Percentiles rank a stretch among this genome's conserved stretches.
Evolutionary conservation across 73 alveolate genomes (phyloP).

Genomic region (Paraurostyla sp.): DNA sequence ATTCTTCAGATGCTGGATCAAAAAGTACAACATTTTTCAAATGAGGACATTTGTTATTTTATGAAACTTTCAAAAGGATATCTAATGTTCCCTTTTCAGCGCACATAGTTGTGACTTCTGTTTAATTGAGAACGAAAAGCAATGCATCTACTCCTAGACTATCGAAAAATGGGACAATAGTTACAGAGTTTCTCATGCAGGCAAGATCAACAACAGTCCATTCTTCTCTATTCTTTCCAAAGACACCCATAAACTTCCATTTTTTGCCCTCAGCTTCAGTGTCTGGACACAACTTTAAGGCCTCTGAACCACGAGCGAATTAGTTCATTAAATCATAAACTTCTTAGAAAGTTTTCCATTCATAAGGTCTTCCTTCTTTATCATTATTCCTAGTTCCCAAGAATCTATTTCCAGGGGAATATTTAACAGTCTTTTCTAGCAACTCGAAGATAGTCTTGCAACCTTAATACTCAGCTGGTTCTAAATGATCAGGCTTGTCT

Average conservation of each 20-base stretch:
- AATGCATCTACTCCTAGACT: constrained; percentile 68
- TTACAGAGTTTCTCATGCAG: constrained; percentile 60
- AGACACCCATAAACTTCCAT: constrained; percentile 88
- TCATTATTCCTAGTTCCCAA: neutral
- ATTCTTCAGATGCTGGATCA: too few relatives aligned
- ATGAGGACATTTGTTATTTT: constrained; percentile 23
- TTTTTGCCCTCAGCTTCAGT: too few relatives aligned
- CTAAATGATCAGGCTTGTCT: neutral
- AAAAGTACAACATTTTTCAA: constrained; percentile 64
- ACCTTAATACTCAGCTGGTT: neutral
- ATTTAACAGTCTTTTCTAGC: neutral
- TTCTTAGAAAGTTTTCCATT: constrained; percentile 72
- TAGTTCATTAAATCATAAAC: constrained; percentile 46
- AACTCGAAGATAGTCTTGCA: neutral
- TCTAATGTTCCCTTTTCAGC: constrained; percentile 50
- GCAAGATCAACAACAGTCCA: constrained; percentile 86
- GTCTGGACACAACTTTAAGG: too few relatives aligned
- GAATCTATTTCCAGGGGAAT: neutral
- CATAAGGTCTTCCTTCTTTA: constrained; percentile 33
- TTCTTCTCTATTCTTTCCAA: constrained; percentile 89
- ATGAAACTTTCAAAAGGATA: constrained; percentile 32
- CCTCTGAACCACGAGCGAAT: neutral
- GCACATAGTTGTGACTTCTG: constrained; percentile 69
- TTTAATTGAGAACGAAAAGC: constrained; percentile 69
- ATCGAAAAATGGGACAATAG: constrained; percentile 80